Evolutionary conservation across 495 filamentous ascomycete genomes (phyloP).

Genomic region (Polyplosphaeria fusca): DNA sequence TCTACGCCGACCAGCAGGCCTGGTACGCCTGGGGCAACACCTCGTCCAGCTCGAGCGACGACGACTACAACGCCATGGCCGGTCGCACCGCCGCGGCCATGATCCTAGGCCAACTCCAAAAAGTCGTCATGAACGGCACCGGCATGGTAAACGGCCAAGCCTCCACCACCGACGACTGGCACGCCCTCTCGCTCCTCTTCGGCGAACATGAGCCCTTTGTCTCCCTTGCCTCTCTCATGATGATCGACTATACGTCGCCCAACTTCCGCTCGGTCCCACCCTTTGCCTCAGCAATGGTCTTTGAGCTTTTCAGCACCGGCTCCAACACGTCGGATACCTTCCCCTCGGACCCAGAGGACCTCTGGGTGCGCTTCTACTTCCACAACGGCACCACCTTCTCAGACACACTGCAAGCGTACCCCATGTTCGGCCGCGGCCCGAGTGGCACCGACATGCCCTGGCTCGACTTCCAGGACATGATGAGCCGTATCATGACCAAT

Average conservation of each 20-base stretch:
- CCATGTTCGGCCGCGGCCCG: slow-evolving; percentile 57
- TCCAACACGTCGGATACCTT: slow-evolving; percentile 39
- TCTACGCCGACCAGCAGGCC: slow-evolving; percentile 62
- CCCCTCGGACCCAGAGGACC: slow-evolving; percentile 50
- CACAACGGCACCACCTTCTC: slow-evolving; percentile 62
- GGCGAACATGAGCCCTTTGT: slow-evolving; percentile 68
- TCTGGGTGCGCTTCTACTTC: slow-evolving; percentile 75
- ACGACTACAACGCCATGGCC: slow-evolving; percentile 59
- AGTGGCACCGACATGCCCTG: slow-evolving; percentile 57
- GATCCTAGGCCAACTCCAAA: slow-evolving; percentile 54
- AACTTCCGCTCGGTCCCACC: slow-evolving; percentile 69
- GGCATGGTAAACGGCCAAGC: not conserved
- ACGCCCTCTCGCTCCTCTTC: slow-evolving; percentile 63
- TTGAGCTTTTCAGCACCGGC: slow-evolving; percentile 65
- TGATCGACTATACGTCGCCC: slow-evolving; percentile 51
- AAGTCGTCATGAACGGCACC: slow-evolving; percentile 45
- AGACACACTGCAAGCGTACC: slow-evolving; percentile 51
- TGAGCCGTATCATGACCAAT: slow-evolving; percentile 57
- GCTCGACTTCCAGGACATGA: slow-evolving; percentile 58
- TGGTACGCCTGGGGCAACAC: slow-evolving; percentile 58
- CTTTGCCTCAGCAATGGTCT: slow-evolving; percentile 65
- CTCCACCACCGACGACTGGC: slow-evolving; percentile 1
- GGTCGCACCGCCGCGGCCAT: slow-evolving; percentile 64
- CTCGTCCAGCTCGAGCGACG: slow-evolving; percentile 24
- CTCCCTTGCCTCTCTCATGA: slow-evolving; percentile 65